Base-by-base conservation (phyloP, 805 yeast genomes). In the Torulaspora maleeae region DNA sequence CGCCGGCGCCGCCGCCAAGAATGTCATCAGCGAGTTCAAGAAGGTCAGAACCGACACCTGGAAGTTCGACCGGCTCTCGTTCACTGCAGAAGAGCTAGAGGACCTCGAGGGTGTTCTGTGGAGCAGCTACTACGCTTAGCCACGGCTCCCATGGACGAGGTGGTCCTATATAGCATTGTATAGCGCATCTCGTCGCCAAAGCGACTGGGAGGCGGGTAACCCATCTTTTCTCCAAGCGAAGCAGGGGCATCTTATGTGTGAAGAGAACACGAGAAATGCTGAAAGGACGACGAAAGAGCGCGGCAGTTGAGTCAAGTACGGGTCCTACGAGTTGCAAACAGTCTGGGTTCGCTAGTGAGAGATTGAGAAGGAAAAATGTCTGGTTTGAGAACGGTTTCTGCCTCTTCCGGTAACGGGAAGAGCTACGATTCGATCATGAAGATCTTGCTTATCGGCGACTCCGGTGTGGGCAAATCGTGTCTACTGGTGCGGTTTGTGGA, bases 31-130 rank as follows among this genome's bases (percentile, higher is more conserved):
- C 51, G 82, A 80, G 51, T 93, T 93, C 69, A 91, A 90, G 63
- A 89, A 89, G 69, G 80, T 87, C 5, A 77, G 98, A 53, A 95
- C 90, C 47, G 99, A 91, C 58, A 88, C 97, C 0, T 91, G 99
- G 99, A 95, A 86, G 58, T 78, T 88, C 48, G 99, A 91, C 61
- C 76, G 84, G 49, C 73, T 73, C 53, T 79, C 76, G 11, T 93
- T 91, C 63, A 79, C 81, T 7, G 78, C 75, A 39, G 86, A 83
- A 4, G 95, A 91, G 64, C 71, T 89, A 41, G 93, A 88, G 59
- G 96, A 88, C 61, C 69, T 91, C 36, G 99, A 91, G 63, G 99
- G 99, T 34, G 96, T 91, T 3, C 67, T 90, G 22, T 84, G 95
- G 86, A 84, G 86, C 63, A 86, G 95, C 61, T 91, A 93, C 61